Percentiles rank a stretch among this genome's conserved stretches.
phyloP scores from a whole-genome alignment of 345 rosid species.

The Moringa oleifera region DNA sequence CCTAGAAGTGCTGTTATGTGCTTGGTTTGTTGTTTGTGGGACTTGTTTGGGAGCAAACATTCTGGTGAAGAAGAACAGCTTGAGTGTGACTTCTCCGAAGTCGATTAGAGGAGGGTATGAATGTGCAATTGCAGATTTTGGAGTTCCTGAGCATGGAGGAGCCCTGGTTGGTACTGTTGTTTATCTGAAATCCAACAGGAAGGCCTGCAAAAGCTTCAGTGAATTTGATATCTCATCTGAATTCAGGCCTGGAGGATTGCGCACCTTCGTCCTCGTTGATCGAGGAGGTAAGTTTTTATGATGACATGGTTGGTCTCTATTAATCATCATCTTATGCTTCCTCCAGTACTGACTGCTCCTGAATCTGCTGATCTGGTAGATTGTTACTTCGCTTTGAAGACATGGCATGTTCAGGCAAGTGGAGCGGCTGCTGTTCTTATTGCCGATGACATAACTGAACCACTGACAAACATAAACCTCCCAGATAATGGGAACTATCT shows the following conservation, averaged over 20 bases:
- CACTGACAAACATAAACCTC: slow-evolving; percentile 52
- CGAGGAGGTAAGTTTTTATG: slow-evolving; percentile 41
- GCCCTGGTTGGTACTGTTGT: slow-evolving; percentile 46
- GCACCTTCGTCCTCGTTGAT: slow-evolving; percentile 46
- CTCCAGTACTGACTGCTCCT: no score
- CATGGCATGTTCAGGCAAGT: slow-evolving; percentile 57
- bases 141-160: slow-evolving; percentile 58
- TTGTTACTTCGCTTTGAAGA: slow-evolving; percentile 55
- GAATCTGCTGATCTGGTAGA: slow-evolving; percentile 23
- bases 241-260: slow-evolving; percentile 39
- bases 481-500: slow-evolving; percentile 51
- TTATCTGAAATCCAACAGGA: slow-evolving; percentile 45
- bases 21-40: no score
- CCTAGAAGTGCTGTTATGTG: no score
- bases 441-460: slow-evolving; percentile 42
- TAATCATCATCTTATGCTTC: no score
- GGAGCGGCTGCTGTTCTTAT: slow-evolving; percentile 65
- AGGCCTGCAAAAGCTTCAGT: slow-evolving; percentile 42
- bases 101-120: slow-evolving; percentile 44
- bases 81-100: slow-evolving; percentile 47
- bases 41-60: not conserved
- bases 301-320: no score
- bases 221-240: slow-evolving; percentile 41
- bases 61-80: slow-evolving; percentile 59
- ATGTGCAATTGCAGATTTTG: slow-evolving; percentile 55